These are phyloP conservation scores for Ananas comosus DNA, from an alignment of 176 grass and related monocot species.

Conservation along the genomic window DNA sequence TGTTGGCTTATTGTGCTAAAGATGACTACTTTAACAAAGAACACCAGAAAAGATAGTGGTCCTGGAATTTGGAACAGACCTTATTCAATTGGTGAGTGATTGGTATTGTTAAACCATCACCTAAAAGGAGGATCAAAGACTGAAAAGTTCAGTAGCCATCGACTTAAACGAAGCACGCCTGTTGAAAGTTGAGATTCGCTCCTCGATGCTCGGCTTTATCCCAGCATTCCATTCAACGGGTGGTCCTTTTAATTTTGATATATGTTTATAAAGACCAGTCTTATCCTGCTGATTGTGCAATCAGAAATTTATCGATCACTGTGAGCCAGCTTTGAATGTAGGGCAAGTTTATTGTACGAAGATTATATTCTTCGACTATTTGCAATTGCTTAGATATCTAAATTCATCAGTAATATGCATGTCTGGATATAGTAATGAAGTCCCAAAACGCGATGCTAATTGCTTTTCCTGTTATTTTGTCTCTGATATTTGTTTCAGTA, in stretches of 20 bases:
- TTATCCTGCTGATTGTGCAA: background rate
- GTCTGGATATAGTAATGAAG: background rate
- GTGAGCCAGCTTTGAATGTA: background rate
- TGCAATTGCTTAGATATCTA: background rate
- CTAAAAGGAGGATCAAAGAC: background rate
- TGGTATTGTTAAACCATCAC: constrained; percentile 2
- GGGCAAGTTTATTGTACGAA: no score
- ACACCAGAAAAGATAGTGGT: constrained; percentile 15
- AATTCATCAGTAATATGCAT: background rate
- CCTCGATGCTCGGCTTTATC: constrained; percentile 6
- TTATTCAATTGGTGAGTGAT: background rate
- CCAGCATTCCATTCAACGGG: background rate
- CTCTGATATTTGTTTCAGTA: background rate
- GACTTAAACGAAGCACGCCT: background rate
- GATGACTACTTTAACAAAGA: background rate
- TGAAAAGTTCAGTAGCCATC: background rate
- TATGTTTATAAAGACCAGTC: background rate
- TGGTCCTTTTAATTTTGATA: background rate
- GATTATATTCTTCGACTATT: background rate
- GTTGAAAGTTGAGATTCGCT: background rate
- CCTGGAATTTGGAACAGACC: background rate
- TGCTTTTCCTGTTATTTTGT: background rate
- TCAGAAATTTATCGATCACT: background rate
- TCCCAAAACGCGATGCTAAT: background rate
- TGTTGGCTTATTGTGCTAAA: background rate